Evolutionary conservation across 306 rosid genomes (phyloP), one percentile per base, ranked within the genome.

Genomic region (Echinosophora koreensis): DNA sequence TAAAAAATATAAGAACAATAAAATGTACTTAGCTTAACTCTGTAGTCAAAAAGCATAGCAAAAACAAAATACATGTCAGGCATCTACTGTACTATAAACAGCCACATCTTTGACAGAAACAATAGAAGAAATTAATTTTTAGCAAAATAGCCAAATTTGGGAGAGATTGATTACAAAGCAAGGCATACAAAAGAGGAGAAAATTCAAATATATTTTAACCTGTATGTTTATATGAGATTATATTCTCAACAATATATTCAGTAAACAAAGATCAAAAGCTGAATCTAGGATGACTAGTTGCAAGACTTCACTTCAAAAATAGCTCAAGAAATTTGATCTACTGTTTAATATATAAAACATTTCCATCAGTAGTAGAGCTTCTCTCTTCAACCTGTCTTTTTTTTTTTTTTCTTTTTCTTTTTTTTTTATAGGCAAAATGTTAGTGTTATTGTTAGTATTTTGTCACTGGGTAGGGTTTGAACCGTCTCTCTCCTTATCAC

Each of bases 271-370:
- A 73, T 66, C 9, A 35, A 46, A 65, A 61, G 62, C 42, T 68
- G 70, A 58, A 68, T 67, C 69, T 42, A 71, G 71, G 44, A 69
- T 37, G 65, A 50, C 57, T 59, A 69, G 65, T 34, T 69, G 57
- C 34, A 64, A 15, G 54, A 55, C 50, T 46, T 11, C 38, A 57
- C 15, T 38, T 56, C 28, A 76, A 52, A 18, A 64, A 18, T 14
- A 47, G 51, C 16, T 50, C 47, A 37, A 52, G 58, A 50, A 39
- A 35, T 22, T 57, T 66, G 64, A 34, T 68, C 68, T 44, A 4
- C 5, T 62, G 32, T 28, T 17, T 35, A 67, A 12, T 51, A 16
- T 5, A 69, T 58, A 59, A 58, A 32, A 39, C 50, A 46, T 46
- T 49, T 39, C 22, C 27, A 62, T 42, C 34, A 41, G 58, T 9